Evolutionary conservation across 2,329 filamentous ascomycete genomes (phyloP), one percentile per base, ranked within the genome.

Genomic region (Aureobasidium sp.): DNA sequence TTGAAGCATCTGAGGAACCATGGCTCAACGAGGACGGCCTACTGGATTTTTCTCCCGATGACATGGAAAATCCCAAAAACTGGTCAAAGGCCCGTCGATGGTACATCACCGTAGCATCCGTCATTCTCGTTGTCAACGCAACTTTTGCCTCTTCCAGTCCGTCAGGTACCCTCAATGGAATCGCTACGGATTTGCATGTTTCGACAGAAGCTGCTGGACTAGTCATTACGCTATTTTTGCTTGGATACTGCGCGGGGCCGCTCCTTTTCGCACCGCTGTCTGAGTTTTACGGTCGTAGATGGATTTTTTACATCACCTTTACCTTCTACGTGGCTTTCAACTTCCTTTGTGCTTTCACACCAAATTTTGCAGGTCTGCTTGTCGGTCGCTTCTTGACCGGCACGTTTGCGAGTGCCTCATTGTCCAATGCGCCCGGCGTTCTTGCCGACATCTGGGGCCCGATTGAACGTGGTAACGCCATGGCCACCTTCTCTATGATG

Each of bases 191-290:
- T 18, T 86, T 88, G 62, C 69, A 76, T 20, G 79, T 89, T 2
- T 87, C 84, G 0, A 68, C 65, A 8, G 81, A 83, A 66, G 84
- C 78, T 13, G 73, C 73, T 7, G 71, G 71, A 13, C 67, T 76
- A 36, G 75, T 75, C n/a, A 69, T 75, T 13, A 76, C 75, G 3
- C 67, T 76, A 2, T 77, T 77, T 64, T 65, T 77, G 23, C 69
- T 77, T 1, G 75, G 74, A n/a, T 92, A 91, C 72, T 86, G 90
- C 25, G 82, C 85, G 2, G 88, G 88, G 0, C 88, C 88, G 0
- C 76, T 91, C 11, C 75, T 91, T 16, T 91, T 89, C 82, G 90
- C 88, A 0, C 91, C 90, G 0, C 73, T 92, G 4, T 90, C 87
- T 50, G 90, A 93, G 73, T 88, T 91, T 67, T 87, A 86, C 66